These are phyloP conservation scores for Epichloe scottii DNA, from an alignment of 2,329 filamentous ascomycete species.

Conservation along the genomic window DNA sequence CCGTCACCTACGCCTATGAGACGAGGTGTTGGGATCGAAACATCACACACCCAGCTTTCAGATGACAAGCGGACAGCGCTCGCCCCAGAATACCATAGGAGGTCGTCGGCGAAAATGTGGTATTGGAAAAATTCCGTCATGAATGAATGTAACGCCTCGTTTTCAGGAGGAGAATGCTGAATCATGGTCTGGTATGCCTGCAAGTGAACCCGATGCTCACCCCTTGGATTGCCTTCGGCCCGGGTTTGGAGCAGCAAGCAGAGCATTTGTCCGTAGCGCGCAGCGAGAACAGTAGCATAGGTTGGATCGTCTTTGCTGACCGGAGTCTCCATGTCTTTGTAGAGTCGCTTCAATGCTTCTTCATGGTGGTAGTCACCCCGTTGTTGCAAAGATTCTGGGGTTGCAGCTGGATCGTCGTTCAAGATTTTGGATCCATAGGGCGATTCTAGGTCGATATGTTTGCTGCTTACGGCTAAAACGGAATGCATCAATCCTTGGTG, in stretches of 20 bases:
- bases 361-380: constrained; percentile 44
- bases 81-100: constrained; percentile 37
- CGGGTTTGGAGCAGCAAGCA: constrained; percentile 47
- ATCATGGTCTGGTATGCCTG: constrained; percentile 63
- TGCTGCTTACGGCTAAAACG: constrained; percentile 70
- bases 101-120: constrained; percentile 55
- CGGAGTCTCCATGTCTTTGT: constrained; percentile 30
- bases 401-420: constrained; percentile 34
- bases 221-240: constrained; percentile 42
- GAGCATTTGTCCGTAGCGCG: constrained; percentile 50
- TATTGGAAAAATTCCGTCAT: constrained; percentile 77
- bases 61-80: constrained; percentile 25
- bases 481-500: constrained; percentile 85
- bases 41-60: constrained; percentile 30
- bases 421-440: constrained; percentile 43
- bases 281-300: constrained; percentile 35
- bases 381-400: constrained; percentile 31
- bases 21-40: constrained; percentile 34
- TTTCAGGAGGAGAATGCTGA: constrained; percentile 43
- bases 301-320: constrained; percentile 30
- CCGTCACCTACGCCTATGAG: constrained; percentile 74
- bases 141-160: constrained; percentile 52
- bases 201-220: constrained; percentile 71
- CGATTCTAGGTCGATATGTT: constrained; percentile 53
- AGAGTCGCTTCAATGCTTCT: constrained; percentile 40